Evolutionary conservation across 257 asterid species (phyloP), one percentile per base, ranked within the genome.

Genomic region (Solanum dulcamara): DNA sequence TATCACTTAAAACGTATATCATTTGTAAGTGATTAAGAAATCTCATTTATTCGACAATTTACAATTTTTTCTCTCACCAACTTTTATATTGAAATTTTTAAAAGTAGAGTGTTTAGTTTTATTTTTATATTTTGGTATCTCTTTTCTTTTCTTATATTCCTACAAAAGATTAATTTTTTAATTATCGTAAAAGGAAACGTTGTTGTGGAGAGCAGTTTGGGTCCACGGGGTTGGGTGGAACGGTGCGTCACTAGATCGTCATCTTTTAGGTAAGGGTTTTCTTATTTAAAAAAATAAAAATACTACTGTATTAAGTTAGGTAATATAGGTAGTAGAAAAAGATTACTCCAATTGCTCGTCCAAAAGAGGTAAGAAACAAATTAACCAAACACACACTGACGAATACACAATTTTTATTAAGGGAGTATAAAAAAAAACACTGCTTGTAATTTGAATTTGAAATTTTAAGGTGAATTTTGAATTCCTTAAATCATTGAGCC

Each of bases 361-460:
- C 26, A 20, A 55, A 55, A 55, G 26, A 55, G 62, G 12, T 55
- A 55, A 55, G 62, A 55, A 55, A 20, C 60, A 53, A 57, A n/a
- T 57, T 57, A 26, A 22, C 66, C 30, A n/a, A 5, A 2, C 11
- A 22, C 3, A n/a, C 0, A 1, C 2, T 18, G 66, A n/a, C 0
- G 12, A 0, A 57, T 57, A 3, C 26, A n/a, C 0, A 8, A 22
- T 10, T n/a, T 57, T 57, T 4, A 0, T 9, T 57, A 10, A 57
- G 10, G 4, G 1, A 7, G 1, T 2, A 1, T 17, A 50, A 51
- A 22, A 9, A 9, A 57, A 57, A 22, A 22, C 3, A 8, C 0
- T 22, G 0, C 2, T 9, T 57, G 1, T 10, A 0, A 57, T 57
- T 57, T 57, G 0, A 57, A n/a, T 0, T 11, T 57, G 6, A n/a